These are phyloP conservation scores for Fusarium sp. DNA, from an alignment of 2,329 filamentous ascomycete species.

Conservation along the genomic window DNA sequence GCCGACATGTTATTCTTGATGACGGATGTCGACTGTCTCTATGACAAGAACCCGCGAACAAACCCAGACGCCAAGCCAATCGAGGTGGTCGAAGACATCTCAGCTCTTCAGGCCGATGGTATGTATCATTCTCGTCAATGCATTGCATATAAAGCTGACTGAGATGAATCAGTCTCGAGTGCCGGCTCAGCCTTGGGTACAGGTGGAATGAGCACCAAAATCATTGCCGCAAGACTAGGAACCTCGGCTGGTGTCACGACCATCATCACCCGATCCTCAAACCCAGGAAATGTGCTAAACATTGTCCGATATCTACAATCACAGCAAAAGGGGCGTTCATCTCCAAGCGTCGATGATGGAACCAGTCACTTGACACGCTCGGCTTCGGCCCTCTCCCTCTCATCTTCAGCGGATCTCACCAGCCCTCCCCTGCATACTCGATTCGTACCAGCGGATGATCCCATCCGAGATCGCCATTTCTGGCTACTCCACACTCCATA, in stretches of 20 bases:
- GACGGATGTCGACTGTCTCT: slow-evolving; percentile 98
- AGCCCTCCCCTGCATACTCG: slow-evolving; percentile 85
- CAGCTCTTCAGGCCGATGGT: slow-evolving; percentile 83
- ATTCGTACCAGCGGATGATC: slow-evolving; percentile 85
- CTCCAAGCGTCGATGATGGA: slow-evolving; percentile 40
- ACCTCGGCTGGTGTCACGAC: slow-evolving; percentile 96
- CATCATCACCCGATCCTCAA: slow-evolving; percentile 93
- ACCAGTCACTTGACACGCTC: slow-evolving; percentile 52
- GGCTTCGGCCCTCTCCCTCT: slow-evolving; percentile 54
- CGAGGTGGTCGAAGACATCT: slow-evolving; percentile 91
- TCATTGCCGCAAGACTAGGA: slow-evolving; percentile 89
- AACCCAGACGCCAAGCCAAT: slow-evolving; percentile 89
- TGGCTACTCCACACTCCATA: slow-evolving; percentile 95
- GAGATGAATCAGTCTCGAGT: slow-evolving; percentile 72
- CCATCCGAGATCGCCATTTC: slow-evolving; percentile 93
- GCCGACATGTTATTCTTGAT: slow-evolving; percentile 97
- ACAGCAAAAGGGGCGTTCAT: slow-evolving; percentile 28
- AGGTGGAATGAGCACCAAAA: slow-evolving; percentile 98
- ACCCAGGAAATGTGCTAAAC: slow-evolving; percentile 87
- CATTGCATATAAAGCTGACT: neutral
- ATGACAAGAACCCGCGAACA: slow-evolving; percentile 92
- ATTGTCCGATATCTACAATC: slow-evolving; percentile 76
- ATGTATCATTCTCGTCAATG: slow-evolving; percentile 32
- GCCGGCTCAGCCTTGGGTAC: slow-evolving; percentile 91
- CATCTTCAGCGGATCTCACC: slow-evolving; percentile 40